Percentiles rank a stretch among this genome's conserved stretches.
Evolutionary conservation across 164 flowering plant genomes (phyloP).

Genomic region (Aristolochia californica): DNA sequence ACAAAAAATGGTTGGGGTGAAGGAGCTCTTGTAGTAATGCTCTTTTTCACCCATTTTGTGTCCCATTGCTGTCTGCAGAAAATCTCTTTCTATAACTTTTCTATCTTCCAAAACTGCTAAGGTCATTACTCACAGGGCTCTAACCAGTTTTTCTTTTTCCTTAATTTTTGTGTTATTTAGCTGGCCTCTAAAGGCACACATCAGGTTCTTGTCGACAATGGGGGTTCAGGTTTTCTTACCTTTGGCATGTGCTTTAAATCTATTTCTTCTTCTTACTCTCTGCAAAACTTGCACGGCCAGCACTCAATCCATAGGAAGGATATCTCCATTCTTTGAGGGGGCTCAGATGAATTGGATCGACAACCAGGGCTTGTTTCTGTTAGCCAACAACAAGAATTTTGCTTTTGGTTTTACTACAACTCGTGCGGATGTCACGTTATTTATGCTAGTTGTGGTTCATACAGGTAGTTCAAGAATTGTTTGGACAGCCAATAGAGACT

Average conservation of each 20-base stretch:
- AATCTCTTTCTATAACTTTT: no score
- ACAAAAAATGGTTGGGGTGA: no score
- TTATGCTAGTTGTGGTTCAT: constrained; percentile 29
- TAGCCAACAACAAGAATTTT: constrained; percentile 29
- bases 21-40: no score
- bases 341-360: constrained; percentile 39
- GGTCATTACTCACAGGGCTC: no score
- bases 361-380: constrained; percentile 30
- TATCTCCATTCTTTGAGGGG: constrained; percentile 27
- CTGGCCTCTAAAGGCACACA: no score
- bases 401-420: constrained; percentile 29
- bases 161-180: no score
- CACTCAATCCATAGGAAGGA: constrained; percentile 12
- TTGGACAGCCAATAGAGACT: constrained; percentile 52
- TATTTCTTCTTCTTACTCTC: neutral
- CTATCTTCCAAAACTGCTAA: no score
- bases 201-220: constrained; percentile 1
- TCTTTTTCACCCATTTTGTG: no score
- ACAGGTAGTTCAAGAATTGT: constrained; percentile 21
- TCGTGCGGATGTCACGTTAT: constrained; percentile 18
- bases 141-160: no score
- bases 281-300: constrained; percentile 10
- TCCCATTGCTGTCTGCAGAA: no score
- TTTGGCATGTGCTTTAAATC: no score
- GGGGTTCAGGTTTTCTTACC: neutral